Conservation (phyloP, 768 basidiomycete genomes). For the Neoboletus magnificus region DNA sequence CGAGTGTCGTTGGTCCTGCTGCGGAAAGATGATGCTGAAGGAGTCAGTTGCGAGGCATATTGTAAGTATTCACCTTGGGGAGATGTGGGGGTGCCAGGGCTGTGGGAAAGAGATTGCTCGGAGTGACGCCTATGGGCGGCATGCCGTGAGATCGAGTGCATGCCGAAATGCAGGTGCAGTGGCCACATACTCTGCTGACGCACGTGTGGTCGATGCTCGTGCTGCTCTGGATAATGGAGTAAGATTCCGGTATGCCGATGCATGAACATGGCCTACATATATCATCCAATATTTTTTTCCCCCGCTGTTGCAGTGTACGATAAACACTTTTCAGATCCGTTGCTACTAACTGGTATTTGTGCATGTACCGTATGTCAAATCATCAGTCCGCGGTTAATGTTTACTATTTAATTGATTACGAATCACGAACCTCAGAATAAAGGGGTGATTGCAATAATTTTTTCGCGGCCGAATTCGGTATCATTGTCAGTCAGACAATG, state of each 20-base stretch:
- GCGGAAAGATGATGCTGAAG: constrained; percentile 19
- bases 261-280: background rate
- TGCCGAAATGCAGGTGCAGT: constrained; percentile 9
- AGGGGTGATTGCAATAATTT: too few relatives aligned
- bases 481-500: too few relatives aligned
- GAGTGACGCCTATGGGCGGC: constrained; percentile 7
- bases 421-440: too few relatives aligned
- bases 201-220: background rate
- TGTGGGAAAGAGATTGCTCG: constrained; percentile 13
- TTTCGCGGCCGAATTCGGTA: too few relatives aligned
- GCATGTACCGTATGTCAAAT: too few relatives aligned
- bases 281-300: too few relatives aligned
- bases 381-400: too few relatives aligned
- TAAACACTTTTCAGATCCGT: too few relatives aligned
- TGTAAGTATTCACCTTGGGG: constrained; percentile 11
- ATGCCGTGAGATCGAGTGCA: background rate
- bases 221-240: constrained; percentile 7
- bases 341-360: too few relatives aligned
- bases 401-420: too few relatives aligned
- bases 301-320: too few relatives aligned
- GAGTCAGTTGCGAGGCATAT: constrained; percentile 23
- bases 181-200: constrained; percentile 7
- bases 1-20: constrained; percentile 14
- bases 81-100: constrained; percentile 15
- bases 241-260: background rate